A percentile compares a stretch with the other conserved stretches of the same genome.
Evolutionary conservation across 1,139 yeast genomes (phyloP).

Genomic region (Suhomyces panamericanus): DNA sequence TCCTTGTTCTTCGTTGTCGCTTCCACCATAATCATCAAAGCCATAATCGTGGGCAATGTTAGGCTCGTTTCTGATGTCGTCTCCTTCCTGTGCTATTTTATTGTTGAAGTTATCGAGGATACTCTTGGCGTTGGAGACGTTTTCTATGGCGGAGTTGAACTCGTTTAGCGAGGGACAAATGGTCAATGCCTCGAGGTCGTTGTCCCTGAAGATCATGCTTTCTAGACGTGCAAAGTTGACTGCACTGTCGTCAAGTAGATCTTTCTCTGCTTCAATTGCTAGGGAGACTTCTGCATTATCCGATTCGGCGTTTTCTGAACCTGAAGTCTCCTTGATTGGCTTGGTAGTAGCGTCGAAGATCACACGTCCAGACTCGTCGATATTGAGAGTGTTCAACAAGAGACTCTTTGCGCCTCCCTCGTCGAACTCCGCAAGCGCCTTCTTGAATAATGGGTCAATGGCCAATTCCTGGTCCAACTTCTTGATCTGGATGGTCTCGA

Average conservation of each 20-base stretch:
- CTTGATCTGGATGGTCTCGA: constrained; percentile 63
- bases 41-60: constrained; percentile 28
- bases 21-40: constrained; percentile 27
- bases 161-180: constrained; percentile 67
- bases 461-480: constrained; percentile 74
- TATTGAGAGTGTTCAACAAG: constrained; percentile 65
- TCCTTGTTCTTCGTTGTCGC: constrained; percentile 14
- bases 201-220: constrained; percentile 30
- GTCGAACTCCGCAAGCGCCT: constrained; percentile 88
- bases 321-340: constrained; percentile 18
- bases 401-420: constrained; percentile 94
- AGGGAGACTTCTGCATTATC: constrained; percentile 13
- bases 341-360: constrained; percentile 57
- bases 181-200: constrained; percentile 39
- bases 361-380: constrained; percentile 60
- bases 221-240: constrained; percentile 24
- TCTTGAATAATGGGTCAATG: constrained; percentile 86
- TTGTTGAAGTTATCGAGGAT: constrained; percentile 19
- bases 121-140: constrained; percentile 55
- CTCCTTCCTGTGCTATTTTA: constrained; percentile 25
- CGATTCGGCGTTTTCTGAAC: not conserved
- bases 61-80: constrained; percentile 2
- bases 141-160: constrained; percentile 57
- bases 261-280: constrained; percentile 15
- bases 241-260: constrained; percentile 10